A percentile compares a stretch with the other conserved stretches of the same genome.
phyloP scores from a whole-genome alignment of 139 green algal genomes.

The Tetradesmus obliquus region DNA sequence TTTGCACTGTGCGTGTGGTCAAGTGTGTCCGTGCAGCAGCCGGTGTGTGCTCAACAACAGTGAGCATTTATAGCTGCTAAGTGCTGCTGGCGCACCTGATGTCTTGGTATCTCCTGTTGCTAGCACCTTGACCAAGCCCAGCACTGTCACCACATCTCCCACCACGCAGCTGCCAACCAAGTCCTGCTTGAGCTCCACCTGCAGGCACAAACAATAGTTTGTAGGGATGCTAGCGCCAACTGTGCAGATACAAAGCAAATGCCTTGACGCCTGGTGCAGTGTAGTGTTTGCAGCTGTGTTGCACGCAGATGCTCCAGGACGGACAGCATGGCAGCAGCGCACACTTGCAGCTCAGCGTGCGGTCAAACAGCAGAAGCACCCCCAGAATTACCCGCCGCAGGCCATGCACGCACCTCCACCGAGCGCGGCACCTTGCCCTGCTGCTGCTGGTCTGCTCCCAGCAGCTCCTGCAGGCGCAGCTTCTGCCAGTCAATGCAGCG shows the following conservation, averaged over 20 bases:
- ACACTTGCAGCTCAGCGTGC: too few species aligned
- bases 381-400: not conserved
- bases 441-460: constrained; percentile 50
- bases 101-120: constrained; percentile 54
- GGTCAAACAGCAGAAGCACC: not conserved
- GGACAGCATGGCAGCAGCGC: too few species aligned
- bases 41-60: not conserved
- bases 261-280: too few species aligned
- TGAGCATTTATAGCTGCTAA: not conserved
- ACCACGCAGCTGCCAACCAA: constrained; percentile 78
- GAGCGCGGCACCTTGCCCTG: constrained; percentile 66
- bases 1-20: not conserved
- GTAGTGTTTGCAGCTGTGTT: too few species aligned
- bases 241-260: too few species aligned
- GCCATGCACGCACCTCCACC: constrained; percentile 27
- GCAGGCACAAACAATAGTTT: constrained; percentile 25
- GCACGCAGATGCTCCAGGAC: too few species aligned
- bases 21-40: not conserved
- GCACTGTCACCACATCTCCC: constrained; percentile 86
- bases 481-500: constrained; percentile 87
- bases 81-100: not conserved
- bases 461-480: constrained; percentile 79
- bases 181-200: constrained; percentile 91
- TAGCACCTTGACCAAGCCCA: constrained; percentile 84
- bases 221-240: not conserved